Evolutionary conservation across 768 basidiomycete genomes (phyloP).

Genomic region (Amanita polypyramis): DNA sequence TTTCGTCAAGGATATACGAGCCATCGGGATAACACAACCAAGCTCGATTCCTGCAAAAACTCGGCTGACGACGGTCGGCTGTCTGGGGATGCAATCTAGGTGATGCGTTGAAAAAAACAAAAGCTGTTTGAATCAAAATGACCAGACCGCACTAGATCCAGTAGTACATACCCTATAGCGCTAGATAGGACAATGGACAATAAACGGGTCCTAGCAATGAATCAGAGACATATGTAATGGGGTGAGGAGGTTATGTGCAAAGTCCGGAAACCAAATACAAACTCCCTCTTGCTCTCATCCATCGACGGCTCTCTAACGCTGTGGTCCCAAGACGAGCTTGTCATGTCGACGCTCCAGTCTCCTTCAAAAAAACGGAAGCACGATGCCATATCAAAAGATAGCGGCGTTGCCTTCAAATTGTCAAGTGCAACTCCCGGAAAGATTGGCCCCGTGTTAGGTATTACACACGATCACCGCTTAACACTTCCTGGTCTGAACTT

Average conservation of each 20-base stretch:
- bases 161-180: constrained; percentile 4
- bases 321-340: constrained; percentile 13
- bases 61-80: background rate
- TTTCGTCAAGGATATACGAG: constrained; percentile 11
- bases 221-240: constrained; percentile 7
- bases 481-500: background rate
- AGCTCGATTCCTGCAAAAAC: background rate
- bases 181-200: background rate
- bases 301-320: background rate
- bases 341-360: constrained; percentile 25
- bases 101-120: background rate
- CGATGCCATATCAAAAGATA: constrained; percentile 18
- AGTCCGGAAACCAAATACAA: constrained; percentile 7
- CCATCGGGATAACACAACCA: background rate
- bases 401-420: constrained; percentile 17
- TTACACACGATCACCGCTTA: constrained; percentile 6
- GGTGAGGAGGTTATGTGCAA: background rate
- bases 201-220: constrained; percentile 4
- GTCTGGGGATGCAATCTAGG: background rate
- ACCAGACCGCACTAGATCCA: background rate
- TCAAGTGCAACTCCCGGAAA: constrained; percentile 17
- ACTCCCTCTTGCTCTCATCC: constrained; percentile 8
- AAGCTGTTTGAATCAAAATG: background rate
- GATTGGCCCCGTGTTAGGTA: constrained; percentile 30
- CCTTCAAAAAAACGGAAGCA: constrained; percentile 35